A percentile compares a stretch with the other conserved stretches of the same genome.
Conservation (phyloP, 2,329 filamentous ascomycete genomes). For the Cercospora sp. region DNA sequence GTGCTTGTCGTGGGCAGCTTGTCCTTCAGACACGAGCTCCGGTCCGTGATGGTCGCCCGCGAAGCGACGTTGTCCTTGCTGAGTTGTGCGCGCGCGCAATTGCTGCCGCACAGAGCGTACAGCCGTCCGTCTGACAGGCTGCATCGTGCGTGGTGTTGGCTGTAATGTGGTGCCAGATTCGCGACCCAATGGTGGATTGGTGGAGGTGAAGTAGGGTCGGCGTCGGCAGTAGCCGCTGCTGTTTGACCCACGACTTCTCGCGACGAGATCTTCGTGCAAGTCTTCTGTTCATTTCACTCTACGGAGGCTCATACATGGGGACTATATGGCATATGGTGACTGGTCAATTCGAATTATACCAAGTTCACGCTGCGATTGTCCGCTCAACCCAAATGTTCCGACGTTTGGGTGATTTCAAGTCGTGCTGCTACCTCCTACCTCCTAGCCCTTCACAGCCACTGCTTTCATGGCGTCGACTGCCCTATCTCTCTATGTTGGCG, state of each 20-base stretch:
- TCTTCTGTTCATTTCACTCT: background rate
- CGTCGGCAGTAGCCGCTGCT: background rate
- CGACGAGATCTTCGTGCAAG: background rate
- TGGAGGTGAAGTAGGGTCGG: conserved; percentile 1
- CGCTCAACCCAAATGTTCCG: background rate
- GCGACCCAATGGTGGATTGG: background rate
- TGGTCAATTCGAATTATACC: background rate
- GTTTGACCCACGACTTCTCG: background rate
- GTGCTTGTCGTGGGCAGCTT: conserved; percentile 38
- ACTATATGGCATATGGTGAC: background rate
- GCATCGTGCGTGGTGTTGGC: conserved; percentile 41
- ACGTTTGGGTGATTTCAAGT: background rate
- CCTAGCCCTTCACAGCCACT: background rate
- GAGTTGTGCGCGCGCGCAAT: conserved; percentile 39
- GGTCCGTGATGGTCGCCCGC: conserved; percentile 41
- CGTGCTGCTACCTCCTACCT: background rate
- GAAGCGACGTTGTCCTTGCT: conserved; percentile 44
- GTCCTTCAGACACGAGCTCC: conserved; percentile 35
- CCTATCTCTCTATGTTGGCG: background rate
- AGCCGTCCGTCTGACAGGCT: conserved; percentile 48
- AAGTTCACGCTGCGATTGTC: background rate
- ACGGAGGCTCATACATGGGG: background rate
- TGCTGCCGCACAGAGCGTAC: conserved; percentile 42
- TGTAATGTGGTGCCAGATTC: background rate
- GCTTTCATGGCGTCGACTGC: background rate